Evolutionary conservation across 2,329 filamentous ascomycete species (phyloP), one percentile per base, ranked within the genome.

Genomic region (Venturiaceae sp.): DNA sequence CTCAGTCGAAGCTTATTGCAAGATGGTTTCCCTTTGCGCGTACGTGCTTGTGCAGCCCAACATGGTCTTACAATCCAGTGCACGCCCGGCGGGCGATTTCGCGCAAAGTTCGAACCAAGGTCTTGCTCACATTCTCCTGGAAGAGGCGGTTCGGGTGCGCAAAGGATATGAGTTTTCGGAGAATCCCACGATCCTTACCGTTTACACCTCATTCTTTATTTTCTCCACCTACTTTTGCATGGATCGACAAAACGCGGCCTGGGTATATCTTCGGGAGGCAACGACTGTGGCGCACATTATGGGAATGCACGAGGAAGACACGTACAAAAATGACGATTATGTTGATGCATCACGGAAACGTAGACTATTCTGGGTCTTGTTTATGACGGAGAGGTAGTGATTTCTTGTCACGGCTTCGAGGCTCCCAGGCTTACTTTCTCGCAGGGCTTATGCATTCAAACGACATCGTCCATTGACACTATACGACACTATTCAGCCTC

Each of bases 151-250:
- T 16, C 74, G 78, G 3, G 77, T 81, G 23, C 75, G 83, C 23
- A 80, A 81, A 65, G 72, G 73, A 23, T 80, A 80, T 67, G 80
- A 84, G 65, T 83, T 83, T 61, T 73, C 82, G 50, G 81, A 84
- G 63, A 78, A 77, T 54, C 73, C 77, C 11, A 79, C 80, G 0
- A 69, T 83, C 7, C 74, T 73, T 58, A 80, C 81, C 2, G 77
- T 85, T n/a, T 78, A 83, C 47, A 84, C 82, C 3, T 84, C 82
- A 0, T 85, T 83, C 69, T 82, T 83, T 69, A 74, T 83, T 50
- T 82, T 79, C 54, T 81, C 80, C 0, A 80, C 80, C 60, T 83
- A 82, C 64, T 84, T 84, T 66, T 82, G 83, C 63, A 74, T 85
- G 47, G 82, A 83, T 62, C 79, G 81, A 65, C 80, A 80, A 62